Base-by-base conservation (phyloP, 2,329 filamentous ascomycete species). In the Monosporascus ibericus region DNA sequence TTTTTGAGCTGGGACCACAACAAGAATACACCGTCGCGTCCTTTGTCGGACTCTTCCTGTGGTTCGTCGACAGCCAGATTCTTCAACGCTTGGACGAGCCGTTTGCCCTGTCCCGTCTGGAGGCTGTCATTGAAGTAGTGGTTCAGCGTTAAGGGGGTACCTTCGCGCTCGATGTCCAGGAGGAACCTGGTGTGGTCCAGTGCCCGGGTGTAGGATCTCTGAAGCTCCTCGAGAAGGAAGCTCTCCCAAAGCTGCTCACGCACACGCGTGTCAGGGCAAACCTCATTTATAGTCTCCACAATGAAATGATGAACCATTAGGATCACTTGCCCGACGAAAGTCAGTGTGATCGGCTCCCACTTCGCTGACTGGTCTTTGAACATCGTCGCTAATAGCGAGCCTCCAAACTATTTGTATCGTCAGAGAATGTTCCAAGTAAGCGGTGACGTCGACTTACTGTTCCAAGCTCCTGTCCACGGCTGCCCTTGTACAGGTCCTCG, bases 341-440 rank as follows among this genome's bases (percentile, higher is more conserved):
- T 66, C 2, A 72, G 47, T 0, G 75, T 73, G 1, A 82, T 62
- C 0, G 55, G 49, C 5, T 68, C 62, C 79, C 78, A 81, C 25
- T 75, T 76, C 11, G 55, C 56, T 0, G 77, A 74, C 57, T 83
- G 79, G 44, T 73, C 72, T 50, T 72, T 72, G 64, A 81, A 75
- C 7, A 73, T 61, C 1, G 65, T 68, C 5, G 67, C 61, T 2
- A 77, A 57, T 2, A 77, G 54, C 4, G 52, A 18, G 9, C 47
- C 47, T 18, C 55, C 51, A 34, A 61, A 60, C 65, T 67, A 40
- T 30, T 3, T 5, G 30, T n/a, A 20, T n/a, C 46, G 47, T 48
- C 27, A 46, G 24, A 17, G 6, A 9, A 17, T 17, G 42, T 24
- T 46, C 42, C 17, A 17, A n/a, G 42, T 11, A 30, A 6, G 30